phyloP scores from a whole-genome alignment of 805 yeast species.

The Kuraishia hungarica region DNA sequence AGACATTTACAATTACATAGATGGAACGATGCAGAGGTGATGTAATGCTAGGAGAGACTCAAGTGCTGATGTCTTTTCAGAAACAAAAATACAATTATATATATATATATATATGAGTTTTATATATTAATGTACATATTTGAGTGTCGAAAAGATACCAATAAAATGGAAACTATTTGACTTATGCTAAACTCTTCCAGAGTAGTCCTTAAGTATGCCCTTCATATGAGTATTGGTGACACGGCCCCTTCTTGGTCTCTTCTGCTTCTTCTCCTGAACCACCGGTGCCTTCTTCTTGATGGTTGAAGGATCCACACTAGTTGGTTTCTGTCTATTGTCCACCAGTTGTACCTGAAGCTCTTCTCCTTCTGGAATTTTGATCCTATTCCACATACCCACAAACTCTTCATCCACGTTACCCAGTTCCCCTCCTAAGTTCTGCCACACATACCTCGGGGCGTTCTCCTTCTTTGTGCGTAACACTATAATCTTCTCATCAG shows the following conservation, averaged over 20 bases:
- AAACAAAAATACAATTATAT: neutral
- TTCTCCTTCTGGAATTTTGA: slow-evolving; percentile 73
- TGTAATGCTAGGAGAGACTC: neutral
- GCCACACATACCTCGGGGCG: slow-evolving; percentile 89
- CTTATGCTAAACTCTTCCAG: slow-evolving; percentile 18
- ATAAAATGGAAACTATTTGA: no score
- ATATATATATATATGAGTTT: neutral
- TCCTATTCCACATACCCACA: slow-evolving; percentile 69
- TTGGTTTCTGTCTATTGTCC: slow-evolving; percentile 88
- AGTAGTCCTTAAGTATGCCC: slow-evolving; percentile 86
- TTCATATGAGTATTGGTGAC: slow-evolving; percentile 95
- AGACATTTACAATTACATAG: neutral
- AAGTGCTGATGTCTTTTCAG: neutral
- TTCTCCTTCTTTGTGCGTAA: slow-evolving; percentile 89
- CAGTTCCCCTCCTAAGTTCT: slow-evolving; percentile 57
- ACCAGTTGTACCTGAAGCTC: slow-evolving; percentile 73
- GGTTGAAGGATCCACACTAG: slow-evolving; percentile 96
- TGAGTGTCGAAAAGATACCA: neutral
- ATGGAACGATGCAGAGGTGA: neutral
- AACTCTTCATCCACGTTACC: slow-evolving; percentile 74
- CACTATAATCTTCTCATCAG: slow-evolving; percentile 69
- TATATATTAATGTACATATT: neutral
- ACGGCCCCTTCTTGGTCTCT: slow-evolving; percentile 88
- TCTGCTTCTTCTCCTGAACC: slow-evolving; percentile 64
- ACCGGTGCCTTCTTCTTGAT: slow-evolving; percentile 53